These are phyloP conservation scores for Boletus coffeatus DNA, from an alignment of 1,284 basidiomycete genomes.

Conservation along the genomic window DNA sequence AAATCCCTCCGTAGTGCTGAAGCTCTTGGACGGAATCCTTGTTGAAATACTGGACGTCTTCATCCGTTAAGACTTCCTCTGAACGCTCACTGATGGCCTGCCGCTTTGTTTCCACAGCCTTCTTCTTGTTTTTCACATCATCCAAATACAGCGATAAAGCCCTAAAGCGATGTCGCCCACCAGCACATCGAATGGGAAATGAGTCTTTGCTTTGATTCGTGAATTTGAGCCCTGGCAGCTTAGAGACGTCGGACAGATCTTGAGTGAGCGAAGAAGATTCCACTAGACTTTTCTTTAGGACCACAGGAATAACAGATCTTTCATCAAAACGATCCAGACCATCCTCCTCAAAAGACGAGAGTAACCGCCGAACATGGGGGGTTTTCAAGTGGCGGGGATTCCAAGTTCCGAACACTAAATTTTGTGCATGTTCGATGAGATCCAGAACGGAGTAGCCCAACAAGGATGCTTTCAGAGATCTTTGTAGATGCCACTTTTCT, in stretches of 20 bases:
- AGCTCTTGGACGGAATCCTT: neutral
- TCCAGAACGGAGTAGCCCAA: neutral
- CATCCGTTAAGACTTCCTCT: neutral
- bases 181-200: conserved; percentile 2
- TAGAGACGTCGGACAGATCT: neutral
- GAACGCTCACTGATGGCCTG: neutral
- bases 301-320: conserved; percentile 5
- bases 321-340: conserved; percentile 5
- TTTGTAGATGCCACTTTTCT: neutral
- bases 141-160: neutral
- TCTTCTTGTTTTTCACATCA: neutral
- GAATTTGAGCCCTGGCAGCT: neutral
- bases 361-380: neutral
- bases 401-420: neutral
- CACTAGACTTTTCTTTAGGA: neutral
- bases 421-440: neutral
- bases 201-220: neutral
- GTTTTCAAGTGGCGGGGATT: neutral
- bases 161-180: conserved; percentile 7
- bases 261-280: neutral
- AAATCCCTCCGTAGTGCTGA: conserved; percentile 1
- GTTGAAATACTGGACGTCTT: neutral
- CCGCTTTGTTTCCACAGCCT: neutral
- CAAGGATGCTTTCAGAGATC: neutral
- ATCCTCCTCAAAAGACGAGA: neutral